Evolutionary conservation across 2,329 filamentous ascomycete genomes (phyloP).

Genomic region (Nannizzia gypsea): DNA sequence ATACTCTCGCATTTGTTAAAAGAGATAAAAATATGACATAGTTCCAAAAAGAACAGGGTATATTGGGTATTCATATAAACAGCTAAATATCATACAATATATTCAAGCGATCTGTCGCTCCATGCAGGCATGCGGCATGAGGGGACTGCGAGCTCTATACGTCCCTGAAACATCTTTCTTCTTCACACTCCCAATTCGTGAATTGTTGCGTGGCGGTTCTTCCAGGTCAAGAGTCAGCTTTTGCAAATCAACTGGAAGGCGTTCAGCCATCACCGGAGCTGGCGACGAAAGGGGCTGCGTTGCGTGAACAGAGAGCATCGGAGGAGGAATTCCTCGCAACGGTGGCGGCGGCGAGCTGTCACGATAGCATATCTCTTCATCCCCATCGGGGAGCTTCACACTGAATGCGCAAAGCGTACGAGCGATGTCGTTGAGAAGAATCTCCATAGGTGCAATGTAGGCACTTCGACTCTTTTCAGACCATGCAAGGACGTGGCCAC

Average conservation of each 20-base stretch:
- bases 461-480: slow-evolving; percentile 67
- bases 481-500: slow-evolving; percentile 84
- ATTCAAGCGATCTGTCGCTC: slow-evolving; percentile 29
- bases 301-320: background rate
- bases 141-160: slow-evolving; percentile 18
- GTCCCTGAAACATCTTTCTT: slow-evolving; percentile 14
- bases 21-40: too few species aligned
- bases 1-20: too few species aligned
- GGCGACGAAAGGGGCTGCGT: background rate
- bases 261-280: slow-evolving; percentile 4
- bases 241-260: slow-evolving; percentile 12
- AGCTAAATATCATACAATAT: background rate
- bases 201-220: slow-evolving; percentile 2
- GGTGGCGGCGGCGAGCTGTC: background rate
- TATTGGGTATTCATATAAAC: too few species aligned
- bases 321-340: background rate
- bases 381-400: slow-evolving; percentile 55
- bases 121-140: slow-evolving; percentile 24
- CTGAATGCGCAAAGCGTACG: slow-evolving; percentile 59
- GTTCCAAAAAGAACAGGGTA: too few species aligned
- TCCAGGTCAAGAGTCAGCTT: slow-evolving; percentile 11
- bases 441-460: slow-evolving; percentile 92
- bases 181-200: slow-evolving; percentile 1
- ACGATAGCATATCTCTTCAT: slow-evolving; percentile 14
- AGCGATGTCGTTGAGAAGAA: slow-evolving; percentile 74